Conservation (phyloP, 164 flowering plant genomes). For the Tinospora cordifolia region DNA sequence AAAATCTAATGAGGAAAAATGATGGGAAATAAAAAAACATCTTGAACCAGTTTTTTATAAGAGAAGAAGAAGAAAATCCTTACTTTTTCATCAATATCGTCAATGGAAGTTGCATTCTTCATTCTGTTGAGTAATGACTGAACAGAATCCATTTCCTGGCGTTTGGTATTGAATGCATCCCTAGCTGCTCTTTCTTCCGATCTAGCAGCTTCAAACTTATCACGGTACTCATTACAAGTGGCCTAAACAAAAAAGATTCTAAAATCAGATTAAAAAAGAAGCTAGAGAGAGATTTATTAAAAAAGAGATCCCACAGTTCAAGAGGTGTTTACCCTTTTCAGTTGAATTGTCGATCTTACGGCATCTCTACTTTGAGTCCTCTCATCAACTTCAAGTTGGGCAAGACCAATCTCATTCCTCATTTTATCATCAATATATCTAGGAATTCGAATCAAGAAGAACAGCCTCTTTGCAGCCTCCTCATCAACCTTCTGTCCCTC, state of each 20-base stretch:
- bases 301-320: slow-evolving; percentile 6
- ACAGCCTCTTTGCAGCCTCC: slow-evolving; percentile 36
- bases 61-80: slow-evolving; percentile 8
- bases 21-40: background rate
- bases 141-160: slow-evolving; percentile 56
- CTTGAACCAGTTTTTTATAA: background rate
- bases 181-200: slow-evolving; percentile 50
- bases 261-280: slow-evolving; percentile 4
- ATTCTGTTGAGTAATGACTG: slow-evolving; percentile 46
- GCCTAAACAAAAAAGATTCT: slow-evolving; percentile 19
- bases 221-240: slow-evolving; percentile 19
- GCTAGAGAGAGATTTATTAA: slow-evolving; percentile 1
- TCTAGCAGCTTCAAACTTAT: slow-evolving; percentile 39
- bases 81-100: slow-evolving; percentile 62
- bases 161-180: slow-evolving; percentile 39
- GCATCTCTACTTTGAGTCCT: slow-evolving; percentile 59
- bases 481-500: slow-evolving; percentile 26
- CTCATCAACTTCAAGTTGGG: slow-evolving; percentile 50
- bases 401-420: slow-evolving; percentile 43
- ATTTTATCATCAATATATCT: slow-evolving; percentile 51
- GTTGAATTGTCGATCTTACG: slow-evolving; percentile 36
- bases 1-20: background rate
- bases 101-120: slow-evolving; percentile 61
- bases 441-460: slow-evolving; percentile 52
- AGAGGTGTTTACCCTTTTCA: slow-evolving; percentile 34